These are phyloP conservation scores for Aquanectria penicillioides DNA, from an alignment of 2,329 filamentous ascomycete species.

Conservation along the genomic window DNA sequence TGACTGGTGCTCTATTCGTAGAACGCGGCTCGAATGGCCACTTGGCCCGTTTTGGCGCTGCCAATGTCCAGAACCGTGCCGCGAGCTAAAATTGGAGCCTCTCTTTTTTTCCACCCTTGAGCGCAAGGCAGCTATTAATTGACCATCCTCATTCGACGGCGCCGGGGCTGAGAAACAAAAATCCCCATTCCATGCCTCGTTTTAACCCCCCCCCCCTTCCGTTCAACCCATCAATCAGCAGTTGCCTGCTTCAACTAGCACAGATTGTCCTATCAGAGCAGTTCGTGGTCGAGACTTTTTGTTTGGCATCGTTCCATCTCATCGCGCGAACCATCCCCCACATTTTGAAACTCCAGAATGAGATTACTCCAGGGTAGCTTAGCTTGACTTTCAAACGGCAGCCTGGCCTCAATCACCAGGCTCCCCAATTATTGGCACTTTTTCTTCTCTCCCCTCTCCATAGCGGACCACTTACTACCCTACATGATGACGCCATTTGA, in stretches of 20 bases:
- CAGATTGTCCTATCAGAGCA: neutral
- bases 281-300: neutral
- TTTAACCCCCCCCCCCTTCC: too few relatives aligned
- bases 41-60: neutral
- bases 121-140: slow-evolving; percentile 22
- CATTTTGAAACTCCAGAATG: neutral
- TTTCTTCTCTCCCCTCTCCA: too few relatives aligned
- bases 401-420: too few relatives aligned
- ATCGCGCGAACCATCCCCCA: neutral
- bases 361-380: slow-evolving; percentile 10
- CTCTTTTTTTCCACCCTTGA: neutral
- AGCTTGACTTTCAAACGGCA: neutral
- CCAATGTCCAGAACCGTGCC: neutral
- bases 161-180: neutral
- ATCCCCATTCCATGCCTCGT: neutral
- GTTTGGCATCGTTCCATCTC: neutral
- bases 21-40: neutral
- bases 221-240: slow-evolving; percentile 3
- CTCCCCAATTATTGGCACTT: too few relatives aligned
- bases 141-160: slow-evolving; percentile 13
- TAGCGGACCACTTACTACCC: too few relatives aligned
- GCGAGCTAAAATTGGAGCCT: slow-evolving; percentile 1
- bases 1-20: neutral
- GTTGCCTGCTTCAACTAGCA: neutral
- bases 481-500: slow-evolving; percentile 10